Percentiles rank a stretch among this genome's conserved stretches.
Conservation (phyloP, 345 rosid species). For the Hypericum perforatum region DNA sequence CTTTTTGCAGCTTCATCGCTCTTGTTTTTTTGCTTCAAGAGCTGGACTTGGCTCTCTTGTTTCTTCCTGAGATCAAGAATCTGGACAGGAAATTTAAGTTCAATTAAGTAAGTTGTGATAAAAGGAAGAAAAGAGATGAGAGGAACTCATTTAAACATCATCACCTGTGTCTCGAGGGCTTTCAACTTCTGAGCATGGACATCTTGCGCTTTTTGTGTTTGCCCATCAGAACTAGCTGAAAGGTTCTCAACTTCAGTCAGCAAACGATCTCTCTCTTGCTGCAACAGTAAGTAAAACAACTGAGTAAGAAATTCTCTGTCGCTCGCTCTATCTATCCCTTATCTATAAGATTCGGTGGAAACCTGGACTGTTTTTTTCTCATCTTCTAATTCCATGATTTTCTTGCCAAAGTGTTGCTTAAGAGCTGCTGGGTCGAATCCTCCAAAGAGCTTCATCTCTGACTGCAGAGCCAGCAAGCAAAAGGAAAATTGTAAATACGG, state of each 20-base stretch:
- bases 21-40: slow-evolving; percentile 88
- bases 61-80: slow-evolving; percentile 91
- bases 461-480: slow-evolving; percentile 33
- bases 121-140: not conserved
- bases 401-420: slow-evolving; percentile 94
- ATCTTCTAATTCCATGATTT: slow-evolving; percentile 78
- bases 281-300: slow-evolving; percentile 19
- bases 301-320: slow-evolving; percentile 2
- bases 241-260: slow-evolving; percentile 81
- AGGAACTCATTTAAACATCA: slow-evolving; percentile 6
- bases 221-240: slow-evolving; percentile 73
- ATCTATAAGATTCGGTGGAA: not conserved
- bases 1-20: slow-evolving; percentile 90
- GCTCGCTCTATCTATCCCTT: not conserved
- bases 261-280: slow-evolving; percentile 89
- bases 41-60: slow-evolving; percentile 94
- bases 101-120: too few species aligned
- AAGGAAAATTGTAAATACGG: not conserved
- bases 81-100: slow-evolving; percentile 15
- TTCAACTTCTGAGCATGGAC: slow-evolving; percentile 75
- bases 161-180: slow-evolving; percentile 77
- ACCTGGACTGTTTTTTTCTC: slow-evolving; percentile 92
- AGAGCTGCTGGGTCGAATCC: slow-evolving; percentile 60
- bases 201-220: slow-evolving; percentile 74
- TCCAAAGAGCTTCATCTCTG: slow-evolving; percentile 89